Evolutionary conservation across 1,139 yeast genomes (phyloP).

Genomic region (Diutina neorugosa): DNA sequence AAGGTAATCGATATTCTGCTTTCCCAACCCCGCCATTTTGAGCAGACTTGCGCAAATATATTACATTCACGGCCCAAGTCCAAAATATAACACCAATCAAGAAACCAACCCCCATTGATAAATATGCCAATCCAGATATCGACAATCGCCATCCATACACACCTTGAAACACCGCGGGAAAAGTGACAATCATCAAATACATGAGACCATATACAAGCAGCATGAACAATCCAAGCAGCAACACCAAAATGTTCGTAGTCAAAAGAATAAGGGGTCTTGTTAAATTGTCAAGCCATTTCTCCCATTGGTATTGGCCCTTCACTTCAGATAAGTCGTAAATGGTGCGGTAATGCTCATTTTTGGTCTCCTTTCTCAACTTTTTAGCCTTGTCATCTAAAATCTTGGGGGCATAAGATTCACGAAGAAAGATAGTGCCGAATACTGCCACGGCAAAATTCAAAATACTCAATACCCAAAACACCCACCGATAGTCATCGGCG

Average conservation of each 20-base stretch:
- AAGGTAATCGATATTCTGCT: constrained; percentile 33
- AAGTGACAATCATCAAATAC: constrained; percentile 35
- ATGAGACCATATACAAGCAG: constrained; percentile 36
- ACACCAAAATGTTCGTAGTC: constrained; percentile 33
- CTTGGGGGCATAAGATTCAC: constrained; percentile 51
- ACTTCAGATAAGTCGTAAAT: constrained; percentile 38
- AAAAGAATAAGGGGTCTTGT: constrained; percentile 27
- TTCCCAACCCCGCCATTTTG: constrained; percentile 25
- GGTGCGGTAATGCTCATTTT: constrained; percentile 44
- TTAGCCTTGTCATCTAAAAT: constrained; percentile 36
- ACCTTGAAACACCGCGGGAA: constrained; percentile 23
- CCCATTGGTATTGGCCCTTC: constrained; percentile 20
- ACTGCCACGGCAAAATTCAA: constrained; percentile 37
- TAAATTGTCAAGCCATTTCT: constrained; percentile 22
- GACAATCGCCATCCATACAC: constrained; percentile 25
- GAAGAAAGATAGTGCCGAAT: constrained; percentile 29
- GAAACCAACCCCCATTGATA: constrained; percentile 36
- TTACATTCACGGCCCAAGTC: constrained; percentile 22
- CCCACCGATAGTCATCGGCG: constrained; percentile 44
- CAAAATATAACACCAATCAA: constrained; percentile 27
- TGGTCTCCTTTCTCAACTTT: constrained; percentile 33
- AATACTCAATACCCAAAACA: constrained; percentile 46
- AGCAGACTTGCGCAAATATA: constrained; percentile 17
- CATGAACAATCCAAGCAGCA: constrained; percentile 31
- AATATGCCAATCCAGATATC: constrained; percentile 29